These are phyloP conservation scores for Populus nigra DNA, from an alignment of 345 rosid species.

Conservation along the genomic window DNA sequence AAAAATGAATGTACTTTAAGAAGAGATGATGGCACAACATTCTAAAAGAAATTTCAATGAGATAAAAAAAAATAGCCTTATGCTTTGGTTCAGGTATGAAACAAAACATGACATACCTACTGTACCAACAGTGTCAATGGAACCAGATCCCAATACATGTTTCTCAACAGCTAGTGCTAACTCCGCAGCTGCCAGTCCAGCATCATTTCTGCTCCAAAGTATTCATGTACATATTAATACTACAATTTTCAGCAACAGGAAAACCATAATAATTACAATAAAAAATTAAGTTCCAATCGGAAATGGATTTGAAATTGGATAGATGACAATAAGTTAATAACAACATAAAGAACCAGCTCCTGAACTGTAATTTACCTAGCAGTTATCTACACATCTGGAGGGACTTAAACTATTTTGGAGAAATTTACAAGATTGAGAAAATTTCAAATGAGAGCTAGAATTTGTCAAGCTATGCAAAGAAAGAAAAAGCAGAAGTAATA, in stretches of 20 bases:
- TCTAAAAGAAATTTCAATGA: not conserved
- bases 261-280: too few relatives aligned
- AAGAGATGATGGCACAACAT: not conserved
- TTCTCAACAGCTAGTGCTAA: slow-evolving; percentile 86
- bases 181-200: slow-evolving; percentile 95
- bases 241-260: too few relatives aligned
- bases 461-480: not conserved
- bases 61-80: not conserved
- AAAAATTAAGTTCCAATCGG: not conserved
- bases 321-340: not conserved
- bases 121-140: slow-evolving; percentile 91
- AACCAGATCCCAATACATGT: slow-evolving; percentile 80
- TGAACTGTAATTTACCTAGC: not conserved
- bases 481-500: not conserved
- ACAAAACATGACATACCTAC: slow-evolving; percentile 52
- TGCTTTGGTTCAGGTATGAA: not conserved
- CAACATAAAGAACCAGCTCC: not conserved
- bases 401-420: not conserved
- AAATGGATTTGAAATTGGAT: slow-evolving; percentile 8
- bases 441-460: not conserved
- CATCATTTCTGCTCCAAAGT: slow-evolving; percentile 63
- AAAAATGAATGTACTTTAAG: not conserved
- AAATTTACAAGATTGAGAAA: not conserved
- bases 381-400: not conserved
- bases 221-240: slow-evolving; percentile 1